A percentile compares a stretch with the other conserved stretches of the same genome.
These are phyloP conservation scores for Diplodia scrobiculata DNA, from an alignment of 2,329 filamentous ascomycete genomes.

Conservation along the genomic window DNA sequence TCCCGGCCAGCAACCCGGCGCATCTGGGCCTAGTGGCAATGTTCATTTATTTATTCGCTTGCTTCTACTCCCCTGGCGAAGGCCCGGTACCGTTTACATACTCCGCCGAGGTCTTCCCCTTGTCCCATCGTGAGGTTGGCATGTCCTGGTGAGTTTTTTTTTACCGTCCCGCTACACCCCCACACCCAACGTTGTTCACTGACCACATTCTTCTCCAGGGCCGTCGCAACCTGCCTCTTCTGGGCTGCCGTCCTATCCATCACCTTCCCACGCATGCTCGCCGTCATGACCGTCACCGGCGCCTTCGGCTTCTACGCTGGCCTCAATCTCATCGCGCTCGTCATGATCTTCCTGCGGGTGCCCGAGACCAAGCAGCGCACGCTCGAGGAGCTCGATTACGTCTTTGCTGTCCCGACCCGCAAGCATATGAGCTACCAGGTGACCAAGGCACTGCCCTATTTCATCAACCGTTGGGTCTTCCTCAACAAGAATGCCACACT, in stretches of 20 bases:
- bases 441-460: slow-evolving; percentile 50
- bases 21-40: slow-evolving; percentile 56
- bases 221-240: slow-evolving; percentile 66
- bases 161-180: not conserved
- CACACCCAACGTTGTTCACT: not conserved
- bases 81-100: slow-evolving; percentile 67
- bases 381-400: slow-evolving; percentile 54
- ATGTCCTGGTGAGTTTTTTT: slow-evolving; percentile 59
- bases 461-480: slow-evolving; percentile 51
- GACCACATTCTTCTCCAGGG: slow-evolving; percentile 33
- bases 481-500: slow-evolving; percentile 39
- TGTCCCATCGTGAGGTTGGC: slow-evolving; percentile 70
- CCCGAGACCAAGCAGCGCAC: slow-evolving; percentile 54
- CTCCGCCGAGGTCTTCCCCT: slow-evolving; percentile 68
- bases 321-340: slow-evolving; percentile 61
- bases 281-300: slow-evolving; percentile 54
- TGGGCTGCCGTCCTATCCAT: slow-evolving; percentile 63
- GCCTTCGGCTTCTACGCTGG: slow-evolving; percentile 65
- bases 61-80: slow-evolving; percentile 48
- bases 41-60: slow-evolving; percentile 61
- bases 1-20: slow-evolving; percentile 46
- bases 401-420: slow-evolving; percentile 52
- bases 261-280: slow-evolving; percentile 63
- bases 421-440: slow-evolving; percentile 48
- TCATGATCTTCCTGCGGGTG: slow-evolving; percentile 65